Conservation (phyloP, 2,329 filamentous ascomycete genomes). For the Huntiella moniliformis region DNA sequence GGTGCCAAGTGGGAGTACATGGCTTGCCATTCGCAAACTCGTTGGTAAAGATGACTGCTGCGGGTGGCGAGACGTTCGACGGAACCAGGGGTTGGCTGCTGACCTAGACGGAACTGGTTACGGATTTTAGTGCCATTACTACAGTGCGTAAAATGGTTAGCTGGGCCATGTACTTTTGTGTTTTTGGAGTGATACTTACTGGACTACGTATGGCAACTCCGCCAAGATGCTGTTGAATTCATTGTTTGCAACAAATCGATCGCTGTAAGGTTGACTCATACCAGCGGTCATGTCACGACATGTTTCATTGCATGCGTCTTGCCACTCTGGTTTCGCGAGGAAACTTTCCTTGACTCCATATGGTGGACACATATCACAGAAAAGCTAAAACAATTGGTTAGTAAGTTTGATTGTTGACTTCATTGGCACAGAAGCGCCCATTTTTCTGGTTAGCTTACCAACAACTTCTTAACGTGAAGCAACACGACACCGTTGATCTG, state of each 20-base stretch:
- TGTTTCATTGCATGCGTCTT: slow-evolving; percentile 14
- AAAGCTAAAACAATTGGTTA: not conserved
- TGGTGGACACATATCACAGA: slow-evolving; percentile 6
- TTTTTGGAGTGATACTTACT: not conserved
- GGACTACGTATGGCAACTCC: slow-evolving; percentile 14
- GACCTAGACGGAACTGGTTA: slow-evolving; percentile 16
- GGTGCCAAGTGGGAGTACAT: slow-evolving; percentile 12
- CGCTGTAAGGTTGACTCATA: not conserved
- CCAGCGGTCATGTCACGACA: not conserved
- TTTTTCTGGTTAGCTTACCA: slow-evolving; percentile 16
- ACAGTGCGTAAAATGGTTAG: not conserved
- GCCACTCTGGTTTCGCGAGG: slow-evolving; percentile 21
- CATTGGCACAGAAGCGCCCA: no score
- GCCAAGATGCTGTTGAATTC: slow-evolving; percentile 19
- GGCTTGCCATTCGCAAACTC: slow-evolving; percentile 18
- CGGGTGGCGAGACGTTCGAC: slow-evolving; percentile 14
- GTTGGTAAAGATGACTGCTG: slow-evolving; percentile 16
- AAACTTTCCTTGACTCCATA: slow-evolving; percentile 19
- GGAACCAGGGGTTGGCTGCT: slow-evolving; percentile 17
- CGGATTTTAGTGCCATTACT: slow-evolving; percentile 18
- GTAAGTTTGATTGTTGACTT: no score
- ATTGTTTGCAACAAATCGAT: slow-evolving; percentile 16
- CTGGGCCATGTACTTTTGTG: no score
- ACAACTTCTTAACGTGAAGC: slow-evolving; percentile 20
- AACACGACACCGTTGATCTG: slow-evolving; percentile 22